Evolutionary conservation across 345 rosid species (phyloP), one percentile per base, ranked within the genome.

Genomic region (Syzygium aqueum): DNA sequence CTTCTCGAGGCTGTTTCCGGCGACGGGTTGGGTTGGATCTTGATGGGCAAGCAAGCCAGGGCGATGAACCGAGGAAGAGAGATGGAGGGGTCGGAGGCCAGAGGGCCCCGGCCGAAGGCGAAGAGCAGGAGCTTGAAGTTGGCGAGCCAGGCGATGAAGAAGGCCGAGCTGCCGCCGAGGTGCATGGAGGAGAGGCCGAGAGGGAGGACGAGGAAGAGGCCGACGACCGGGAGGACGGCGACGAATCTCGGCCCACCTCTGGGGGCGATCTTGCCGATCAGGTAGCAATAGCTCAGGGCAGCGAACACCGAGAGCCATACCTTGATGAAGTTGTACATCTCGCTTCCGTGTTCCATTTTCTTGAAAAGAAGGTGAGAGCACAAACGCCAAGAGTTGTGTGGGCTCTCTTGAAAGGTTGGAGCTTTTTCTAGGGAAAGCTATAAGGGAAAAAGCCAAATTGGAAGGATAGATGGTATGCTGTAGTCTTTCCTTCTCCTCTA

Each of bases 61-160:
- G 87, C 86, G 54, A 84, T 43, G 84, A 90, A 90, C 46, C 57
- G 51, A 21, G 27, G 82, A 22, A 90, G 54, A 53, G 89, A 53
- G 73, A 85, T 54, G 16, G 86, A 77, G 23, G 89, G 88, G 53
- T 90, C 53, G 53, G 90, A 73, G 8, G 86, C 83, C n/a, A 91
- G 61, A 6, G 93, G 93, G 25, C 92, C 92, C 84, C 73, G 63
- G 19, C 87, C 88, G 25, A 89, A 91, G 49, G 90, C 91, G n/a
- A 91, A 86, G 49, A 90, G 85, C 30, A 91, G 59, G 85, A 91
- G 90, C 88, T 90, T 88, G 91, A 91, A 89, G 87, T 90, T 91
- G 23, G 91, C 88, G 3, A 91, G 93, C 90, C 90, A 91, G 59
- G 88, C 88, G 13, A 91, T 33, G 88, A 89, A 91, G 89, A 91